Conservation (phyloP, 805 yeast genomes). For the Scheffersomyces ergatensis region DNA sequence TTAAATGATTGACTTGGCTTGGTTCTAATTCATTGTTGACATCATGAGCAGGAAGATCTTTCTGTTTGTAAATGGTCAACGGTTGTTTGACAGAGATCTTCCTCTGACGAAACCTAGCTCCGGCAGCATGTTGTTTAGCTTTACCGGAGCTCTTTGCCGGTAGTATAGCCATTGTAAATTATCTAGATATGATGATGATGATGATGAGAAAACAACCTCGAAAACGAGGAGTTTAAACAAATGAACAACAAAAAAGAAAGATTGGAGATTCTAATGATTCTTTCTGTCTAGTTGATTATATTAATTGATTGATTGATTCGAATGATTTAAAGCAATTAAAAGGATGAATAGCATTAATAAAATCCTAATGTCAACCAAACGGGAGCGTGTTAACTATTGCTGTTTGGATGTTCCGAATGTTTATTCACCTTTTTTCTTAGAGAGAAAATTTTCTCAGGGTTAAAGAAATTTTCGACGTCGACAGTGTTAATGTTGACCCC, state of each 20-base stretch:
- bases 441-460: background rate
- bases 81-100: slow-evolving; percentile 91
- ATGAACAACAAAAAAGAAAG: background rate
- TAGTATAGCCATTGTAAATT: slow-evolving; percentile 34
- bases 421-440: too few species aligned
- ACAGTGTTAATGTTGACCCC: background rate
- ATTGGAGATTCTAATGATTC: background rate
- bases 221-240: background rate
- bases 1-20: slow-evolving; percentile 40
- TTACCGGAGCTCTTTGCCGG: slow-evolving; percentile 32
- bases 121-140: slow-evolving; percentile 30
- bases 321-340: background rate
- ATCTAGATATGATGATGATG: too few species aligned
- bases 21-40: slow-evolving; percentile 38
- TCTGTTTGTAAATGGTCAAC: slow-evolving; percentile 70
- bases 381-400: slow-evolving; percentile 14
- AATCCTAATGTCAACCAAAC: background rate
- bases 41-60: slow-evolving; percentile 79
- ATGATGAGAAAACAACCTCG: background rate
- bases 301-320: background rate
- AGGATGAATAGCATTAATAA: background rate
- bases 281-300: background rate
- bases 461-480: background rate
- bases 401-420: slow-evolving; percentile 24
- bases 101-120: slow-evolving; percentile 87